A percentile compares a stretch with the other conserved stretches of the same genome.
phyloP scores from a whole-genome alignment of 257 asterid genomes.

The Solanum pinnatisectum region DNA sequence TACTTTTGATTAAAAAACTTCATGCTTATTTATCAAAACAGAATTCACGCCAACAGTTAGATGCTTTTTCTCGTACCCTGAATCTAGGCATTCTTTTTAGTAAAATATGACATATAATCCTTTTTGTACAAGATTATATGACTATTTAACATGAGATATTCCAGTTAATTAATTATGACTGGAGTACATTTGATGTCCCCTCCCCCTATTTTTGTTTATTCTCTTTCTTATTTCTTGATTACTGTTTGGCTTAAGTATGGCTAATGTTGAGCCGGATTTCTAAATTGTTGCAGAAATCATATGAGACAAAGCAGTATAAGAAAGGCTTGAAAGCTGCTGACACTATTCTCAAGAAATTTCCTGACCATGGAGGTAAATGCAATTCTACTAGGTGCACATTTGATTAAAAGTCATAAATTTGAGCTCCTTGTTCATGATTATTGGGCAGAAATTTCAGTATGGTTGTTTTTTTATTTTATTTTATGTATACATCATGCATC shows the following conservation, averaged over 20 bases:
- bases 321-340: constrained; percentile 99
- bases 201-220: background rate
- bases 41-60: background rate
- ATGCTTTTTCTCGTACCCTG: background rate
- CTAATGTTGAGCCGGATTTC: background rate
- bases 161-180: background rate
- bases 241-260: background rate
- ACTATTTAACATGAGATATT: background rate
- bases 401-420: background rate
- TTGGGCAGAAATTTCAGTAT: background rate
- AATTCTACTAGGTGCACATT: background rate
- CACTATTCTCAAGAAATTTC: constrained; percentile 88
- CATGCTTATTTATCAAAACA: background rate
- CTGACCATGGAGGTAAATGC: constrained; percentile 96
- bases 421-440: background rate
- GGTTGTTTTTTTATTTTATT: background rate
- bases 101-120: background rate
- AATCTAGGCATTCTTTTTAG: background rate
- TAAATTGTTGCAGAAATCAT: constrained; percentile 65
- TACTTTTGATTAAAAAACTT: background rate
- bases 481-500: background rate
- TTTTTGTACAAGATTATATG: background rate
- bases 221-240: background rate
- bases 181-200: background rate
- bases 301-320: constrained; percentile 93